These are phyloP conservation scores for Lodderomyces elongisporus DNA, from an alignment of 1,139 yeast species.

Conservation along the genomic window DNA sequence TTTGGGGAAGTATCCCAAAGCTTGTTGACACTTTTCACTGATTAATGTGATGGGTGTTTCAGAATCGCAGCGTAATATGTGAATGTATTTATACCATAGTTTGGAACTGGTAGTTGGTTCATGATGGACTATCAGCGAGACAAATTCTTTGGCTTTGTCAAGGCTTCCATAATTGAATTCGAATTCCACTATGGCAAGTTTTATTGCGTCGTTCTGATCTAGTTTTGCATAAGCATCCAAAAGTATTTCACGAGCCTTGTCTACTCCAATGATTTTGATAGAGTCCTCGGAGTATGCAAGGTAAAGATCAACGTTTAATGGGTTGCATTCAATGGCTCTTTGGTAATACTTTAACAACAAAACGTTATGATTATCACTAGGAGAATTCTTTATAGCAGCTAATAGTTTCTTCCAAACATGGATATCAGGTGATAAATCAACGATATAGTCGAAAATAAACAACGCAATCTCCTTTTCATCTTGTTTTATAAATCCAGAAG, in stretches of 20 bases:
- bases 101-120: conserved; percentile 38
- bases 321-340: conserved; percentile 44
- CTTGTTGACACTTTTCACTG: too few species aligned
- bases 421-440: too few species aligned
- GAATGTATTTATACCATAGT: conserved; percentile 62
- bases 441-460: conserved; percentile 44
- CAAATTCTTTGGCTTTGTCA: conserved; percentile 40
- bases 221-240: conserved; percentile 17
- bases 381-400: conserved; percentile 35
- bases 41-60: too few species aligned
- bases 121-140: conserved; percentile 14
- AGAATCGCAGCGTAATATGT: conserved; percentile 44
- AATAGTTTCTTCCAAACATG: conserved; percentile 55
- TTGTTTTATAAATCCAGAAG: conserved; percentile 27
- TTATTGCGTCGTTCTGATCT: conserved; percentile 48
- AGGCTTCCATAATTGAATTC: conserved; percentile 41
- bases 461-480: conserved; percentile 33
- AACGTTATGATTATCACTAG: conserved; percentile 16
- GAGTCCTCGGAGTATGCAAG: conserved; percentile 71
- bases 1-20: conserved; percentile 40
- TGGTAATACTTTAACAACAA: conserved; percentile 51
- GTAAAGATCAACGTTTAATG: conserved; percentile 47
- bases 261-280: conserved; percentile 47
- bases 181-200: conserved; percentile 69
- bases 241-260: conserved; percentile 46